Evolutionary conservation across 2,329 filamentous ascomycete genomes (phyloP), one percentile per base, ranked within the genome.

Genomic region (Penicillium janthinellum): DNA sequence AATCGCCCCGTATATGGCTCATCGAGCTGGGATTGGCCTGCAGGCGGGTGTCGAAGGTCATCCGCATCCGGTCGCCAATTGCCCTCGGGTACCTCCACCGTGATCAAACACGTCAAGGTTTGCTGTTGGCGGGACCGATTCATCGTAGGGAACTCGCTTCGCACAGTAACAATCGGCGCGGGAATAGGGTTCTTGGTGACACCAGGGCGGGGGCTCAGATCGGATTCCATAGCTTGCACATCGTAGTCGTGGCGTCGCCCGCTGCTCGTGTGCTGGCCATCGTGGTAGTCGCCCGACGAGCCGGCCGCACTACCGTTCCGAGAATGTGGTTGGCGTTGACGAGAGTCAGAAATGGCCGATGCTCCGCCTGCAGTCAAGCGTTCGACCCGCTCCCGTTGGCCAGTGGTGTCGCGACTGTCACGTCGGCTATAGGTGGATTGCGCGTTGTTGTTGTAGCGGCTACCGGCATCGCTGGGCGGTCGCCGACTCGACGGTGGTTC

Each of bases 81-180:
- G 67, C 88, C 91, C 71, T 96, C 93, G 0, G 92, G 88, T 0
- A 98, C 92, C 77, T 99, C 95, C 49, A 99, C 88, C 0, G 95
- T 98, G 53, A 99, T 85, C 56, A 99, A 81, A 70, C 95, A 99
- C 0, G 95, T 98, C 64, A 99, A 82, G 11, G 91, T 95, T 75
- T 99, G 95, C 75, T 97, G 95, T 73, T 96, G 92, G 53, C 93
- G 89, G 20, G 93, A 97, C 64, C 92, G 86, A 75, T 84, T 97
- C 70, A 99, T 85, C 1, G 95, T 98, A 0, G 95, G 95, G 72
- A 97, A 99, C 77, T 99, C 95, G 73, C 94, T 98, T 60, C 94
- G 90, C 50, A 99, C 90, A 0, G 91, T 96, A n/a, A 99, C 92
- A 0, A 87, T 90, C 0, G 95, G 95, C 5, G 92, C 82, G 0